Percentiles rank a stretch among this genome's conserved stretches.
Evolutionary conservation across 2,329 filamentous ascomycete species (phyloP).

Genomic region (Pseudocercospora eumusae): DNA sequence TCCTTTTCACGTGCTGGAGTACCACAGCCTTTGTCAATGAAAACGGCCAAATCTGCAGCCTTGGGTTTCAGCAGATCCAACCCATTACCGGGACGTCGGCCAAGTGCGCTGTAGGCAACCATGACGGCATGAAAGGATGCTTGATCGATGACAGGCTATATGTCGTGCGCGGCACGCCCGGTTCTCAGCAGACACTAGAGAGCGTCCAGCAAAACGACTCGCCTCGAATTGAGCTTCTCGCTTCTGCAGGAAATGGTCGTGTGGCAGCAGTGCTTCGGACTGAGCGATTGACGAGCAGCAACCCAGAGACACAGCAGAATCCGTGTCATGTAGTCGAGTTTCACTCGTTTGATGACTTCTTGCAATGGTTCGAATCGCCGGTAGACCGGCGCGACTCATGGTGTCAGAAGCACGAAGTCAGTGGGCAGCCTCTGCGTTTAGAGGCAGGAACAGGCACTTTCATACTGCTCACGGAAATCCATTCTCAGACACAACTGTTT

Average conservation of each 20-base stretch:
- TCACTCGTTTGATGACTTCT: slow-evolving; percentile 29
- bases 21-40: slow-evolving; percentile 30
- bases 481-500: background rate
- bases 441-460: slow-evolving; percentile 22
- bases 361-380: slow-evolving; percentile 34
- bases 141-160: slow-evolving; percentile 33
- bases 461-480: background rate
- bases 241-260: slow-evolving; percentile 34
- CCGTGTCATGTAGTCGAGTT: slow-evolving; percentile 32
- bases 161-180: slow-evolving; percentile 17
- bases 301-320: too few relatives aligned
- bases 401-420: too few relatives aligned
- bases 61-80: slow-evolving; percentile 26
- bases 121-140: slow-evolving; percentile 37
- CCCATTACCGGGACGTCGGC: slow-evolving; percentile 11
- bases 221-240: slow-evolving; percentile 31
- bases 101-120: slow-evolving; percentile 34
- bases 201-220: slow-evolving; percentile 1
- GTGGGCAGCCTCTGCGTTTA: slow-evolving; percentile 5
- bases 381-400: too few relatives aligned
- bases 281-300: too few relatives aligned
- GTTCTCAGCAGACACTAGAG: background rate
- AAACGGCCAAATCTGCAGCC: slow-evolving; percentile 15
- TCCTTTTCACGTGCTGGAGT: slow-evolving; percentile 39
- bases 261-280: slow-evolving; percentile 35